phyloP scores from a whole-genome alignment of 495 filamentous ascomycete species.

The Aspergillus sclerotiicarbonarius region DNA sequence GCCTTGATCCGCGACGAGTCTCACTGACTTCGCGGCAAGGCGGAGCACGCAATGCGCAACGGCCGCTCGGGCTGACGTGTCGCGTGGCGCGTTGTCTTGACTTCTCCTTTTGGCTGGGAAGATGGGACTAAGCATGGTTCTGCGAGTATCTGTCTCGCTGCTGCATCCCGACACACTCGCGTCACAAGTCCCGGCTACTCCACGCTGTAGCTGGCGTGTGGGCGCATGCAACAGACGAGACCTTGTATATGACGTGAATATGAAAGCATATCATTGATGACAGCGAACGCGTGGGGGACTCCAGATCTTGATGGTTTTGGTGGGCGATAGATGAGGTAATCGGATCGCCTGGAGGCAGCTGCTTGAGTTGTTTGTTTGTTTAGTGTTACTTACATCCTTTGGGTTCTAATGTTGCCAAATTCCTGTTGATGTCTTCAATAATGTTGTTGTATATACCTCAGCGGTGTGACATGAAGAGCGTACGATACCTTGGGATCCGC shows the following conservation, averaged over 20 bases:
- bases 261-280: constrained; percentile 20
- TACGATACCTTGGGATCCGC: constrained; percentile 32
- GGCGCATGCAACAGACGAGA: constrained; percentile 10
- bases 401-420: constrained; percentile 21
- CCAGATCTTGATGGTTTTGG: constrained; percentile 11
- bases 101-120: not conserved
- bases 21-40: constrained; percentile 56
- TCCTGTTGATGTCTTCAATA: constrained; percentile 39
- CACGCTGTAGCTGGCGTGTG: constrained; percentile 1
- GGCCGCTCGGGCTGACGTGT: constrained; percentile 23
- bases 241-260: constrained; percentile 20
- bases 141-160: constrained; percentile 2
- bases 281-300: constrained; percentile 7
- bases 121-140: constrained; percentile 1
- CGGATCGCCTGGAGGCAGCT: constrained; percentile 4
- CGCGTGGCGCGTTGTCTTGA: constrained; percentile 9
- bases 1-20: constrained; percentile 95
- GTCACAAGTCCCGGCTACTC: not conserved
- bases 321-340: not conserved
- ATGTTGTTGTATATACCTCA: constrained; percentile 50
- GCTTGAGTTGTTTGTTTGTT: constrained; percentile 19
- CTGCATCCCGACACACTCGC: constrained; percentile 1
- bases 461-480: constrained; percentile 44
- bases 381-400: constrained; percentile 18
- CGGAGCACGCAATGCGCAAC: constrained; percentile 43